Evolutionary conservation across 768 basidiomycete species (phyloP).

Genomic region (Auriscalpium vulgare): DNA sequence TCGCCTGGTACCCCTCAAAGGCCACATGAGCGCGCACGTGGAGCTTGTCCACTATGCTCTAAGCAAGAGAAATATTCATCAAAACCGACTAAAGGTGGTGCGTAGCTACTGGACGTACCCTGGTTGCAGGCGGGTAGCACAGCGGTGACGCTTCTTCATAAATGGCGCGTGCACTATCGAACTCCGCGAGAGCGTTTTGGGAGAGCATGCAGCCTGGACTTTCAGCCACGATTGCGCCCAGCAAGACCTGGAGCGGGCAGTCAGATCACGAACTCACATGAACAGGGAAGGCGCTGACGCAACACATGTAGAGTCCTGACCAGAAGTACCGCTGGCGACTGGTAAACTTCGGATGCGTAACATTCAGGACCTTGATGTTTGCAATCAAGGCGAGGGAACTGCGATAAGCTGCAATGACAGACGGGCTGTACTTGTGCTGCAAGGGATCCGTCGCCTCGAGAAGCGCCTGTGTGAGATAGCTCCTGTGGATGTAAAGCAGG

Average conservation of each 20-base stretch:
- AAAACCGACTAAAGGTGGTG: not conserved
- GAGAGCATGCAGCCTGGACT: conserved; percentile 38
- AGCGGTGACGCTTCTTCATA: conserved; percentile 35
- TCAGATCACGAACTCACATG: not conserved
- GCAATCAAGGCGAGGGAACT: conserved; percentile 36
- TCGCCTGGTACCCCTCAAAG: not conserved
- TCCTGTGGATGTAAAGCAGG: conserved; percentile 32
- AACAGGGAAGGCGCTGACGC: conserved; percentile 23
- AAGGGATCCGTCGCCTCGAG: conserved; percentile 33
- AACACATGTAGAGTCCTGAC: conserved; percentile 41
- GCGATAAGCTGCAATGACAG: conserved; percentile 36
- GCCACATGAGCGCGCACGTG: not conserved
- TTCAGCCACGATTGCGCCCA: conserved; percentile 39
- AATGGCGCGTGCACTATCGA: conserved; percentile 30
- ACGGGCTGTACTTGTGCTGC: conserved; percentile 35
- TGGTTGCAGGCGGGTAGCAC: conserved; percentile 25
- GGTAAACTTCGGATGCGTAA: conserved; percentile 26
- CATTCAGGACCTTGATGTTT: conserved; percentile 30
- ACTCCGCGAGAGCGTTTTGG: conserved; percentile 31
- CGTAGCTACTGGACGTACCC: not conserved
- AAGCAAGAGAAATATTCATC: not conserved
- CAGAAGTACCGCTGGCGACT: conserved; percentile 42
- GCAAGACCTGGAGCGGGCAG: conserved; percentile 27
- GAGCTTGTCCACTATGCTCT: not conserved
- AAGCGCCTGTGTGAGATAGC: conserved; percentile 41